These are phyloP conservation scores for Plasmodium berghei DNA, from an alignment of 169 alveolate genomes.

Conservation along the genomic window DNA sequence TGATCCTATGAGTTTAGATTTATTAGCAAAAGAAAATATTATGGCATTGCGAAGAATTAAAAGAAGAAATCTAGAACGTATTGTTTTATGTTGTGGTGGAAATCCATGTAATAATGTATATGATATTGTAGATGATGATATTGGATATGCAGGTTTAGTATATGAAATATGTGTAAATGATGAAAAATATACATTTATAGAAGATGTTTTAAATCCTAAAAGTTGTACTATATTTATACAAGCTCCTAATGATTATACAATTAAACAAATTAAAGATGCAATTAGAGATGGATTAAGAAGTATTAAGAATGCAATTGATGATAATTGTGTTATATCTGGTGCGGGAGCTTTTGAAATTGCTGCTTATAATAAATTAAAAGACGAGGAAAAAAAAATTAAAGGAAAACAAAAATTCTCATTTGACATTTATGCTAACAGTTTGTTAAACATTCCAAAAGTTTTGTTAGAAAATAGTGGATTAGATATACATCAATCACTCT, in stretches of 20 bases:
- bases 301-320: slow-evolving; percentile 96
- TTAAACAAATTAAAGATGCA: slow-evolving; percentile 96
- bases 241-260: slow-evolving; percentile 98
- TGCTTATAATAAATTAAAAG: slow-evolving; percentile 90
- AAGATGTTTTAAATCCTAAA: slow-evolving; percentile 96
- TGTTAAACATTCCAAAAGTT: slow-evolving; percentile 94
- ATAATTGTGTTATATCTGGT: slow-evolving; percentile 96
- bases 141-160: slow-evolving; percentile 97
- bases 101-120: slow-evolving; percentile 97
- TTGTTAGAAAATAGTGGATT: slow-evolving; percentile 98
- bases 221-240: slow-evolving; percentile 97
- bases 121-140: slow-evolving; percentile 95
- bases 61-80: slow-evolving; percentile 98
- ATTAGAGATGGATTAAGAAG: slow-evolving; percentile 98
- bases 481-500: slow-evolving; percentile 93
- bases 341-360: slow-evolving; percentile 98
- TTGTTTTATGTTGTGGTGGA: slow-evolving; percentile 99
- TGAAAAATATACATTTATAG: slow-evolving; percentile 98
- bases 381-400: slow-evolving; percentile 85
- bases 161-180: slow-evolving; percentile 97
- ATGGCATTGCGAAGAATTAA: slow-evolving; percentile 97
- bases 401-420: slow-evolving; percentile 98
- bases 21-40: slow-evolving; percentile 98
- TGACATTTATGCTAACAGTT: slow-evolving; percentile 96
- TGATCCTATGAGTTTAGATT: slow-evolving; percentile 99